Evolutionary conservation across 2,329 filamentous ascomycete species (phyloP).

Genomic region (Trichoderma koningiopsis): DNA sequence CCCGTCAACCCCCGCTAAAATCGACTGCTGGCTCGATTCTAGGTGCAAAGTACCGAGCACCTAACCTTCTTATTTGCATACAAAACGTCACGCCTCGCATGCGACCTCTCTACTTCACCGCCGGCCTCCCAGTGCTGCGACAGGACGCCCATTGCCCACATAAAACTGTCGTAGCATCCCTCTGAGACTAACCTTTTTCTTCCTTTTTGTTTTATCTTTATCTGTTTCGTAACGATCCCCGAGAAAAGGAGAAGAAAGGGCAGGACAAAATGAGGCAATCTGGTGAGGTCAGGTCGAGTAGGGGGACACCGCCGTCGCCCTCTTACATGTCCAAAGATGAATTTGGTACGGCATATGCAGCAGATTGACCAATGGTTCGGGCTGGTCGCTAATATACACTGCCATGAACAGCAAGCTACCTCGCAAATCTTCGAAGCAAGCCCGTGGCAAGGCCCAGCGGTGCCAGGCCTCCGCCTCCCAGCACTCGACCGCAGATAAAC

Average conservation of each 20-base stretch:
- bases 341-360: conserved; percentile 55
- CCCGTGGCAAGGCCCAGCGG: conserved; percentile 69
- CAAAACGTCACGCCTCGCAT: conserved; percentile 26
- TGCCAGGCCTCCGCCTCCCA: conserved; percentile 62
- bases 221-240: conserved; percentile 13
- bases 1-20: conserved; percentile 29
- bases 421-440: conserved; percentile 70
- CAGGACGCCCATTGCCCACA: conserved; percentile 5
- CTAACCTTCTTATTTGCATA: conserved; percentile 24
- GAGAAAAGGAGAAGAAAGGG: not conserved
- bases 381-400: conserved; percentile 30
- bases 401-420: conserved; percentile 61
- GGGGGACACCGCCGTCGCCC: conserved; percentile 62
- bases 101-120: conserved; percentile 25
- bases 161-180: conserved; percentile 3
- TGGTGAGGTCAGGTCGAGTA: conserved; percentile 47
- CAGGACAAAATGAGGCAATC: conserved; percentile 35
- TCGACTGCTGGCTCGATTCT: conserved; percentile 14
- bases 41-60: conserved; percentile 6
- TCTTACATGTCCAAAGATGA: conserved; percentile 68
- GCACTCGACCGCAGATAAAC: conserved; percentile 39
- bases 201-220: not conserved
- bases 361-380: not conserved
- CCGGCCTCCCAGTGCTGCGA: conserved; percentile 7
- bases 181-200: not conserved